These are phyloP conservation scores for Trebouxia sp. DNA, from an alignment of 139 green algal species.

Conservation along the genomic window DNA sequence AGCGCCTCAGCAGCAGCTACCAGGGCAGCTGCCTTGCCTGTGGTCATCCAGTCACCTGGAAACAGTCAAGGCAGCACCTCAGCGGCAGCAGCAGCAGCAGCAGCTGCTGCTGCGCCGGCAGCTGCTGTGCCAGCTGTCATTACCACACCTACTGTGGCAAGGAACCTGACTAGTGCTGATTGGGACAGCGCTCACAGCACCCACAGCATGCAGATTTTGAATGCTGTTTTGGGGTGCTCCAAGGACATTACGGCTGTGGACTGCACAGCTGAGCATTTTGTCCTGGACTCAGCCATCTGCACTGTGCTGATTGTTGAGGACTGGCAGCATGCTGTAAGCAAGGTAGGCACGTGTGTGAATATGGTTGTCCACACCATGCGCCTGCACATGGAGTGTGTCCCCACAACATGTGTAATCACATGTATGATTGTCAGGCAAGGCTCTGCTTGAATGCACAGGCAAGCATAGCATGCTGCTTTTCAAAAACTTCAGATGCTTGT, in stretches of 20 bases:
- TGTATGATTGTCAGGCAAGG: too few species aligned
- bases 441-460: too few species aligned
- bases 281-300: not conserved
- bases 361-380: too few species aligned
- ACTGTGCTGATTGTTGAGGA: not conserved
- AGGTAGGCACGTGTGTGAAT: too few species aligned
- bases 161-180: too few species aligned
- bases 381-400: too few species aligned
- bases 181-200: too few species aligned
- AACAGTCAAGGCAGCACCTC: not conserved
- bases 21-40: not conserved
- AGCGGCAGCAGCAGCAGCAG: slow-evolving; percentile 3
- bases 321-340: not conserved
- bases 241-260: not conserved
- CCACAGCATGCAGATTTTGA: not conserved
- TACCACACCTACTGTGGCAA: too few species aligned
- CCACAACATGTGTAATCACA: too few species aligned
- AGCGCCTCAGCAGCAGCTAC: not conserved
- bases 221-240: not conserved
- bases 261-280: not conserved
- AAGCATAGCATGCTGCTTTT: too few species aligned
- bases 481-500: too few species aligned
- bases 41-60: too few species aligned
- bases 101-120: slow-evolving; percentile 19
- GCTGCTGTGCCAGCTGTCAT: not conserved